Evolutionary conservation across 177 flowering plant genomes (phyloP).

Genomic region (Tripterygium wilfordii): DNA sequence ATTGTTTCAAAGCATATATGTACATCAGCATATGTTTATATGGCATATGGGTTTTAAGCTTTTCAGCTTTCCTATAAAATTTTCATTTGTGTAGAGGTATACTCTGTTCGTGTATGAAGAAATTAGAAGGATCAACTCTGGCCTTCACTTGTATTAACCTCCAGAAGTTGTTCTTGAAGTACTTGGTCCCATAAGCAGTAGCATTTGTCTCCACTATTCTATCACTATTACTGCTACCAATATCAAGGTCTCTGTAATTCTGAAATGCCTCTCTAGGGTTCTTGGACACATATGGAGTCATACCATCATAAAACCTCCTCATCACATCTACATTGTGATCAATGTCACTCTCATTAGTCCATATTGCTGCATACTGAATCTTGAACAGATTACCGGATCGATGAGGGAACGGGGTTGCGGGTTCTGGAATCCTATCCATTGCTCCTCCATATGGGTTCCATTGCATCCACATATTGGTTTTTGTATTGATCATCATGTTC

Average conservation of each 20-base stretch:
- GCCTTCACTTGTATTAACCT: neutral
- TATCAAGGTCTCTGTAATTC: neutral
- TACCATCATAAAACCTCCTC: no score
- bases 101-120: neutral
- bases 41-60: no score
- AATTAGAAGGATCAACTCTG: neutral
- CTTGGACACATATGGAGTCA: neutral
- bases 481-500: neutral
- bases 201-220: neutral
- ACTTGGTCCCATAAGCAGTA: neutral
- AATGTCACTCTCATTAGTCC: no score
- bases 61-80: no score
- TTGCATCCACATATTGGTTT: neutral
- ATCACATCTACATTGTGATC: no score
- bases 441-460: neutral
- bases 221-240: neutral
- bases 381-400: neutral
- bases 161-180: neutral
- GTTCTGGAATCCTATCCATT: neutral
- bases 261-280: neutral
- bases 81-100: no score
- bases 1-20: no score
- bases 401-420: neutral
- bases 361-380: constrained; percentile 1
- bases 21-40: no score